phyloP scores from a whole-genome alignment of 345 rosid species.

The Psidium guajava region DNA sequence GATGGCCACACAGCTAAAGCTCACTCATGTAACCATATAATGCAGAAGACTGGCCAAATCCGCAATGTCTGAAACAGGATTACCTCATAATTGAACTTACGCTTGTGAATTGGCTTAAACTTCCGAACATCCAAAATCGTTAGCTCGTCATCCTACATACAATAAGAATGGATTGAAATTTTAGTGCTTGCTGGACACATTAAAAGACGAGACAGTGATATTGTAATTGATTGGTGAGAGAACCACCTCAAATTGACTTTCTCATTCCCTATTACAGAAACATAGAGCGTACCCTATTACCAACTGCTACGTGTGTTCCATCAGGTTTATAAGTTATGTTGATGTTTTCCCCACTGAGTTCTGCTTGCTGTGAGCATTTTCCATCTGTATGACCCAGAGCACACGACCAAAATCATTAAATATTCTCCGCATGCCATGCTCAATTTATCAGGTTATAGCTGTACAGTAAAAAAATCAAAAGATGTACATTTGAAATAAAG shows the following conservation, averaged over 20 bases:
- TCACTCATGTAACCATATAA: not conserved
- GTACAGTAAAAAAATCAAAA: not conserved
- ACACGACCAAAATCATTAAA: not conserved
- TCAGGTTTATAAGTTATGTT: conserved; percentile 96
- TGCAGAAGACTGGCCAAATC: not conserved
- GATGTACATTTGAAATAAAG: not conserved
- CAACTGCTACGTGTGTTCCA: conserved; percentile 87
- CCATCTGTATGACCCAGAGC: conserved; percentile 42
- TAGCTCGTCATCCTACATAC: conserved; percentile 77
- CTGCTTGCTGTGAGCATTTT: conserved; percentile 90
- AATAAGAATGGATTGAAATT: not conserved
- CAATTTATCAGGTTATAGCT: not conserved
- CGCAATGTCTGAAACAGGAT: not conserved
- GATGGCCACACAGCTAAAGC: not conserved
- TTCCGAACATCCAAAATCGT: conserved; percentile 95
- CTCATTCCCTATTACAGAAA: not conserved
- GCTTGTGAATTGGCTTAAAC: conserved; percentile 83
- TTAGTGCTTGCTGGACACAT: not conserved
- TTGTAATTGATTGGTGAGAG: not conserved
- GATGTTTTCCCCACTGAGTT: conserved; percentile 96
- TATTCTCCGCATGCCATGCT: not conserved
- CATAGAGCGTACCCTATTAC: conserved; percentile 73
- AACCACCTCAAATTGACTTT: not conserved
- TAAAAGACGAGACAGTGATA: not conserved
- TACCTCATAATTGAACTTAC: conserved; percentile 92